Conservation (phyloP, 2,329 filamentous ascomycete genomes). For the Colletotrichum chlorophyti region DNA sequence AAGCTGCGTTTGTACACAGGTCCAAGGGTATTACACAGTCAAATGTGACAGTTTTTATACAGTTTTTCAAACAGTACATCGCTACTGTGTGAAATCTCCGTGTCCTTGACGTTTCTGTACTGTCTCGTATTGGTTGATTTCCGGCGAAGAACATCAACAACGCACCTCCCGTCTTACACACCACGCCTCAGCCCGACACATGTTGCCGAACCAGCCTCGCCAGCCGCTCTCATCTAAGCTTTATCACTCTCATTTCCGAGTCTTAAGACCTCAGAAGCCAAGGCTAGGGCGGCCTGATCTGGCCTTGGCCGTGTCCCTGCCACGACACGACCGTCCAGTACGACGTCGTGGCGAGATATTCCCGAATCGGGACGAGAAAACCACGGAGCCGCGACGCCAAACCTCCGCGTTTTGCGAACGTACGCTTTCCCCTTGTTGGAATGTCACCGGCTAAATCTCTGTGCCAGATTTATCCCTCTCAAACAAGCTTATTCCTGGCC, state of each 20-base stretch:
- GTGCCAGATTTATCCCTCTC: background rate
- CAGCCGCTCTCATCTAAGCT: background rate
- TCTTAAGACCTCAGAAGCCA: background rate
- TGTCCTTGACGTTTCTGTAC: too few relatives aligned
- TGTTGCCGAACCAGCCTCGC: background rate
- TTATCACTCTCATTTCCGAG: constrained; percentile 6
- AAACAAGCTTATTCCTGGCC: too few relatives aligned
- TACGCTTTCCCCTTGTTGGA: constrained; percentile 9
- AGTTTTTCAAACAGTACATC: too few relatives aligned
- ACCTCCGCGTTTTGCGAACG: constrained; percentile 17
- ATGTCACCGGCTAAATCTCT: constrained; percentile 9
- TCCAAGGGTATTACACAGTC: too few relatives aligned
- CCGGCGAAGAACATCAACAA: too few relatives aligned
- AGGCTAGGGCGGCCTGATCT: background rate
- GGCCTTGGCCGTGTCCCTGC: background rate
- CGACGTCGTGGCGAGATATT: constrained; percentile 14
- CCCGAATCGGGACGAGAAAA: constrained; percentile 27
- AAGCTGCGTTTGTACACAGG: too few relatives aligned
- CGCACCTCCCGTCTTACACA: too few relatives aligned
- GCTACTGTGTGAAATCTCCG: too few relatives aligned
- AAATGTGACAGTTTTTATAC: too few relatives aligned
- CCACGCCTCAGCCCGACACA: background rate
- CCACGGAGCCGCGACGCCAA: constrained; percentile 24
- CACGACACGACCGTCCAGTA: background rate
- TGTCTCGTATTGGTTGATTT: too few relatives aligned